A percentile compares a stretch with the other conserved stretches of the same genome.
phyloP scores from a whole-genome alignment of 768 basidiomycete species.

The Gloeostereum incarnatum region DNA sequence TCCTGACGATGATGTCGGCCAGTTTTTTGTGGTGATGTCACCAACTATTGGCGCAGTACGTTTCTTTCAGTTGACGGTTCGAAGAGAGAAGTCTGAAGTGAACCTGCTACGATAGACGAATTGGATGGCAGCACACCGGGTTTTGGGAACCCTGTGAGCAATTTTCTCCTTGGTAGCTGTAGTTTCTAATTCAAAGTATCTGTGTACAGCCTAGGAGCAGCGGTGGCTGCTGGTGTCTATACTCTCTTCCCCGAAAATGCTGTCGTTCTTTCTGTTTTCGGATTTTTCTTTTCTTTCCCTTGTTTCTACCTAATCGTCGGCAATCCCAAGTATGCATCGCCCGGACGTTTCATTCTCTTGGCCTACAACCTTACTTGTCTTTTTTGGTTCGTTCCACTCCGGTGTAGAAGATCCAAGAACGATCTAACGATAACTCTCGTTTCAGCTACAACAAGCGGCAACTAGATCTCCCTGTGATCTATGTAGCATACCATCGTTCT shows the following conservation, averaged over 20 bases:
- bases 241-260: constrained; percentile 70
- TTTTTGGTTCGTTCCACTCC: constrained; percentile 35
- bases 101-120: constrained; percentile 56
- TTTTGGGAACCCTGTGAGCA: constrained; percentile 76
- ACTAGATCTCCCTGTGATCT: constrained; percentile 44
- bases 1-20: constrained; percentile 5
- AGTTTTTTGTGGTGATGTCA: constrained; percentile 89
- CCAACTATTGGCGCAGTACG: constrained; percentile 80
- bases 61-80: constrained; percentile 8
- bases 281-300: constrained; percentile 85
- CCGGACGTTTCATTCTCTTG: constrained; percentile 72
- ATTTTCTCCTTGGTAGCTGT: background rate
- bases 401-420: background rate
- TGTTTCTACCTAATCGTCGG: constrained; percentile 89
- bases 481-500: constrained; percentile 72
- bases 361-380: constrained; percentile 87
- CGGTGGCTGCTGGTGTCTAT: constrained; percentile 65
- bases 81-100: constrained; percentile 3
- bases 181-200: constrained; percentile 6
- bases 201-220: constrained; percentile 59
- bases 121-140: constrained; percentile 71
- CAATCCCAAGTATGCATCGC: constrained; percentile 65
- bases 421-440: background rate
- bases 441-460: constrained; percentile 74
- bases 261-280: constrained; percentile 67